Percentiles rank a stretch among this genome's conserved stretches.
Conservation (phyloP, 257 asterid species). For the Solanum pinnatisectum region DNA sequence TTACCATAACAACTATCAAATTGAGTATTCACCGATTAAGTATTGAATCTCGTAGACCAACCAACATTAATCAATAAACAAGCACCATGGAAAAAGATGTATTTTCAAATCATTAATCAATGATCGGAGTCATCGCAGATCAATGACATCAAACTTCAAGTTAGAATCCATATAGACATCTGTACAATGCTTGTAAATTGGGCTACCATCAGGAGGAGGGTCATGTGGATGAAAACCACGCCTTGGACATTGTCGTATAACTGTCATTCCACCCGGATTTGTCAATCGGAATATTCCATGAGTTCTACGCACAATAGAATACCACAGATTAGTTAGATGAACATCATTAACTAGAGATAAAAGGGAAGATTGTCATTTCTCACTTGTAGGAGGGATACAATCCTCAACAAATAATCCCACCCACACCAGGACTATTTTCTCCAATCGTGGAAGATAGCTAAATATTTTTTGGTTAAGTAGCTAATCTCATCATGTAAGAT, state of each 20-base stretch:
- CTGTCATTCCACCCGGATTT: conserved; percentile 85
- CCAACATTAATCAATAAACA: background rate
- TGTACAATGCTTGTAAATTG: conserved; percentile 86
- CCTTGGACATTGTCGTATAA: conserved; percentile 81
- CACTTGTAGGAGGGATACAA: background rate
- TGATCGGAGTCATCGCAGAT: conserved; percentile 53
- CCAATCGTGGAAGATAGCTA: background rate
- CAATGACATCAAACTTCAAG: conserved; percentile 77
- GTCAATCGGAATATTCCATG: conserved; percentile 90
- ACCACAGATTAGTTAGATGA: background rate
- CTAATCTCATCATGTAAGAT: background rate
- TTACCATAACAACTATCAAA: background rate
- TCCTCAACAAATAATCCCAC: background rate
- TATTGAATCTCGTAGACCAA: background rate
- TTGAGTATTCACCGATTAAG: background rate
- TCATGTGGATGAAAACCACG: conserved; percentile 95
- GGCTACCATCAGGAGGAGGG: conserved; percentile 81
- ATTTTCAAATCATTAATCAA: background rate
- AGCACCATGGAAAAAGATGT: conserved; percentile 1
- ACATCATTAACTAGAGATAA: background rate
- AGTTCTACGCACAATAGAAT: conserved; percentile 28
- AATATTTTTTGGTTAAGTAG: background rate
- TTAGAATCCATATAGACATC: conserved; percentile 81
- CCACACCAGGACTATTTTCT: background rate
- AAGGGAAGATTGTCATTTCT: background rate